Conservation (phyloP, 805 yeast genomes). For the Yamadazyma kitorensis region DNA sequence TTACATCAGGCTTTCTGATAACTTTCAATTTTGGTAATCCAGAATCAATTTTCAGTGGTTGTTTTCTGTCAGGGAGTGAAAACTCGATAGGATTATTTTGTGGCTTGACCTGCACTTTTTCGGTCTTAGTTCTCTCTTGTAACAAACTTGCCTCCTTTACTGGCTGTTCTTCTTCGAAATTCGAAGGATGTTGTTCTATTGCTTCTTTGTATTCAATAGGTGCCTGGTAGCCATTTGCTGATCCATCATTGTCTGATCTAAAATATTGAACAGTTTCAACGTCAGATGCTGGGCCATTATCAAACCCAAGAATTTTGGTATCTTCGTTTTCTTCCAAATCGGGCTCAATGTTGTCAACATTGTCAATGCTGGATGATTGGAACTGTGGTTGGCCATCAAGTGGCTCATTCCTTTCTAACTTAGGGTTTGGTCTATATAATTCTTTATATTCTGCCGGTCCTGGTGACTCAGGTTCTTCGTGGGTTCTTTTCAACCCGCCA, state of each 20-base stretch:
- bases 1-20: too few species aligned
- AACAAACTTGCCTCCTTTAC: too few species aligned
- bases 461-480: constrained; percentile 3
- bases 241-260: too few species aligned
- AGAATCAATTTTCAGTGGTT: too few species aligned
- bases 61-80: too few species aligned
- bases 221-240: too few species aligned
- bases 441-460: constrained; percentile 10
- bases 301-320: constrained; percentile 4
- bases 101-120: too few species aligned
- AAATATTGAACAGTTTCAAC: constrained; percentile 2
- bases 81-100: too few species aligned
- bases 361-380: constrained; percentile 2
- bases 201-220: background rate
- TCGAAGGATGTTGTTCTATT: background rate
- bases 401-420: constrained; percentile 4
- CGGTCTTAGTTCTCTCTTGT: too few species aligned
- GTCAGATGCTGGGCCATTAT: constrained; percentile 1
- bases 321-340: constrained; percentile 6
- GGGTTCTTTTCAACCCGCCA: constrained; percentile 6
- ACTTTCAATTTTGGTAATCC: too few species aligned
- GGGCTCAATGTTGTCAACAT: constrained; percentile 6
- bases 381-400: background rate
- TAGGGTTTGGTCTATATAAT: constrained; percentile 13
- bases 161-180: too few species aligned